Conservation (phyloP, 2,329 filamentous ascomycete species). For the Chrysoporthe deuterocubensis region DNA sequence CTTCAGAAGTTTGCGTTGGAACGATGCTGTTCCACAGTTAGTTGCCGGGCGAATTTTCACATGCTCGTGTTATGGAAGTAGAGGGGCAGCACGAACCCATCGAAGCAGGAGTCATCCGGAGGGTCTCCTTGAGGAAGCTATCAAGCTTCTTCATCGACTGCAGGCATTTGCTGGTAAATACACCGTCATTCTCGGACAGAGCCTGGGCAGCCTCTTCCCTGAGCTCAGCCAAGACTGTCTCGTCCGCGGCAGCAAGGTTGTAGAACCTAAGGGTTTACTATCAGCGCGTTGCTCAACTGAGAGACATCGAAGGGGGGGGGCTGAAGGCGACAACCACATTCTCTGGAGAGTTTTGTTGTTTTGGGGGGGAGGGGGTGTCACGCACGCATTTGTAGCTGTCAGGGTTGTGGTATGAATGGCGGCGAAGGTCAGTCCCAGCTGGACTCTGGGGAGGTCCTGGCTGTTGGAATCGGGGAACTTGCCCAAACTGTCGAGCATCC, state of each 20-base stretch:
- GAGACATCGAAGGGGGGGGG: no score
- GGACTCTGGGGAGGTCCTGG: conserved; percentile 40
- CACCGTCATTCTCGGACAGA: conserved; percentile 38
- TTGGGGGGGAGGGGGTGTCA: background rate
- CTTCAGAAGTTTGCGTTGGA: conserved; percentile 53
- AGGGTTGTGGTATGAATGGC: conserved; percentile 56
- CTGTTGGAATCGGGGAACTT: background rate
- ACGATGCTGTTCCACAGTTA: conserved; percentile 41
- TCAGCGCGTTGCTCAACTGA: background rate
- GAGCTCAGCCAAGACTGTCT: conserved; percentile 50
- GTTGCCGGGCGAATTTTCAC: background rate
- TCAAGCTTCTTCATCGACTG: conserved; percentile 40
- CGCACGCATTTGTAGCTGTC: conserved; percentile 43
- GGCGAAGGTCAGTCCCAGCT: conserved; percentile 50
- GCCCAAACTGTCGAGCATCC: conserved; percentile 40
- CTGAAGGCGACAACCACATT: no score
- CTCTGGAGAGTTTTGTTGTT: background rate
- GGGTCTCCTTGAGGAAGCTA: conserved; percentile 38
- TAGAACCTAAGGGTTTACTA: conserved; percentile 45
- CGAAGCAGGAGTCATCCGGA: conserved; percentile 33
- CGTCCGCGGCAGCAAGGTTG: conserved; percentile 53
- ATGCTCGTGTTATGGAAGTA: background rate
- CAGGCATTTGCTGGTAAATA: conserved; percentile 34
- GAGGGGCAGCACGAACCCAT: conserved; percentile 37
- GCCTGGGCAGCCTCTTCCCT: conserved; percentile 54